Evolutionary conservation across 257 asterid species (phyloP), one percentile per base, ranked within the genome.

Genomic region (Solanum sparsipilum): DNA sequence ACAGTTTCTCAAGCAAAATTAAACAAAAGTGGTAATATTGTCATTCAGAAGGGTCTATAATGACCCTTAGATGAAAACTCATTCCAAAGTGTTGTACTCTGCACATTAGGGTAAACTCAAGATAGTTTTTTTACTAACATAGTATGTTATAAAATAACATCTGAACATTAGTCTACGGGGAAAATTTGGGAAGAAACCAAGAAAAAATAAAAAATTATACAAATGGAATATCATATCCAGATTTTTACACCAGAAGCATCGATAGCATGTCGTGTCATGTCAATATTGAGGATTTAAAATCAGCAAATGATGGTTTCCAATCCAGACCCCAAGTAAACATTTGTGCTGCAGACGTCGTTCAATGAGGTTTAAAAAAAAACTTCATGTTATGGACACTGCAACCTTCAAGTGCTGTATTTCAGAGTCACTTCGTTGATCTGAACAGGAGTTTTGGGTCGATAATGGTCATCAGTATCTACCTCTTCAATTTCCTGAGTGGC

Each of bases 381-480:
- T 10, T 82, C 31, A 29, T 82, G 16, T 48, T 29, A 48, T 65
- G 56, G 65, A 27, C 25, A 87, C 31, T 48, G 70, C 87, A 60
- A 84, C 87, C 90, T 63, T 92, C 89, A 94, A 34, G 88, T 75
- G 46, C 89, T 93, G 84, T 94, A 94, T 87, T 96, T 94, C 83
- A 97, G 88, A 85, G 91, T 91, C 86, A 95, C 94, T 60, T 94
- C 94, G 13, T 74, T 91, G 88, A 97, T 97, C 88, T 90, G 91
- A 83, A 97, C 95, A 20, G 93, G 96, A 18, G 95, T 87, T 93
- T 96, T 97, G 79, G 99, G 99, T 88, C 90, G 94, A 92, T 95
- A 97, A 90, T 96, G 98, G 86, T 97, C 98, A 46, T 97, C 99
- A 1, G 99, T 97, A 91, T 97, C 98, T 23, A 88, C 98, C 91